Evolutionary conservation across 2,329 filamentous ascomycete species (phyloP), one percentile per base, ranked within the genome.

Genomic region (Furcasterigmium sp.): DNA sequence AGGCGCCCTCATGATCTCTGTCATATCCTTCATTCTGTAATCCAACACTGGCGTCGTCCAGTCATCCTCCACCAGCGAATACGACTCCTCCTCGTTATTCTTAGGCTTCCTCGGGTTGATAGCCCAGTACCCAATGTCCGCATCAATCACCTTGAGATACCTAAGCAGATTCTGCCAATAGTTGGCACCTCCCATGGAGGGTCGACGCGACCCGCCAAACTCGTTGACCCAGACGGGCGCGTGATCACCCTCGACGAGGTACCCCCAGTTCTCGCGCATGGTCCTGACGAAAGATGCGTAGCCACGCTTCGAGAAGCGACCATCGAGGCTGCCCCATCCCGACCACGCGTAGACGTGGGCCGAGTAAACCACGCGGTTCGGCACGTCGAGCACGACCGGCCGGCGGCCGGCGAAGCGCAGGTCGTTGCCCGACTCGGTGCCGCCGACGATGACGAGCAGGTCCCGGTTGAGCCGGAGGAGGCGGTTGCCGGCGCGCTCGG

Each of bases 41-140:
- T 82, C 80, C 53, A 78, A 61, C 42, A 82, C 66, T 0, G 78
- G 74, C 15, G 79, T 84, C 49, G 72, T 55, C 82, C 82, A 86
- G 58, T 83, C 79, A 53, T 84, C 80, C 47, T 72, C 61, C 15
- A 85, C 62, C 19, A 86, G 61, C 3, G 75, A 73, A 56, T 86
- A 85, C 11, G 71, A 70, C 65, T 86, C 82, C 25, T 62, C 67
- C 39, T 64, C 70, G 57, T 81, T 70, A 29, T 73, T 65, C 45
- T 70, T 70, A 9, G 80, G 76, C 60, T 86, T 85, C 37, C 78
- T 68, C 30, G 82, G 78, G 61, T 85, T 85, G 51, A 85, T 57
- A 14, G 82, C 82, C 83, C 82, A 86, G 60, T 85, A 86, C 7
- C 76, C 82, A 64, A 82, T 84, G 52, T 85, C 81, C 9, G 77